Percentiles rank a stretch among this genome's conserved stretches.
Conservation (phyloP, 2,329 filamentous ascomycete genomes). For the Alternaria burnsii region DNA sequence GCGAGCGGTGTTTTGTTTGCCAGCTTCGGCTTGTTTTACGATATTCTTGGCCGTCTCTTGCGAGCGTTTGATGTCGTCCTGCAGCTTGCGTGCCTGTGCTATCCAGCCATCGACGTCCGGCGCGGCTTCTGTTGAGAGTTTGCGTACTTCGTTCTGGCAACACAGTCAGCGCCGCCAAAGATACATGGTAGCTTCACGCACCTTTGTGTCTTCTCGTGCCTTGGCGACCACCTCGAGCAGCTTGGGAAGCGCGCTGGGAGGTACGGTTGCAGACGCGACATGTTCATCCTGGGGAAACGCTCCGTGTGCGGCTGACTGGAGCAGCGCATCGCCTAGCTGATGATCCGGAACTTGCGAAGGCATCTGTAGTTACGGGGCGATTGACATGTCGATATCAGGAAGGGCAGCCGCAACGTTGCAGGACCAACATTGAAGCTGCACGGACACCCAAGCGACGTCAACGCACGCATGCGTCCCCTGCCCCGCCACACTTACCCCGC, state of each 20-base stretch:
- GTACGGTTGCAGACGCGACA: constrained; percentile 62
- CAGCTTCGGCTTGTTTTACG: constrained; percentile 76
- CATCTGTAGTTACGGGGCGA: constrained; percentile 32
- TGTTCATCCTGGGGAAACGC: constrained; percentile 65
- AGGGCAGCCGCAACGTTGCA: constrained; percentile 9
- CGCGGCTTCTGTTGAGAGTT: constrained; percentile 78
- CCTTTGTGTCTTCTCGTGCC: constrained; percentile 64
- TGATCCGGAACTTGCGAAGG: constrained; percentile 40
- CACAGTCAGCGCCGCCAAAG: constrained; percentile 9
- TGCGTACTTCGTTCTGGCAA: constrained; percentile 72
- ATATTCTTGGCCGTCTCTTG: constrained; percentile 83
- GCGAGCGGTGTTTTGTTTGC: constrained; percentile 68
- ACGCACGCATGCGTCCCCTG: constrained; percentile 5
- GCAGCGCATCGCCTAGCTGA: constrained; percentile 66
- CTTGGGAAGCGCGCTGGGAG: constrained; percentile 57
- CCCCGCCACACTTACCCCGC: constrained; percentile 37
- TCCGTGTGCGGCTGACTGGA: constrained; percentile 68
- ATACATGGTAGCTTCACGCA: constrained; percentile 29
- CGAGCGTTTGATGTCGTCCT: constrained; percentile 84
- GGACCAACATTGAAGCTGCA: constrained; percentile 11
- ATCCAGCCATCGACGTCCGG: constrained; percentile 89
- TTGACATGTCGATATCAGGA: constrained; percentile 27
- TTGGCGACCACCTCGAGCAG: constrained; percentile 61
- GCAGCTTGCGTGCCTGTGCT: constrained; percentile 80
- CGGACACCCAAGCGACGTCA: constrained; percentile 20